Percentiles rank a stretch among this genome's conserved stretches.
These are phyloP conservation scores for Eucalyptus viminalis DNA, from an alignment of 345 rosid genomes.

Conservation along the genomic window DNA sequence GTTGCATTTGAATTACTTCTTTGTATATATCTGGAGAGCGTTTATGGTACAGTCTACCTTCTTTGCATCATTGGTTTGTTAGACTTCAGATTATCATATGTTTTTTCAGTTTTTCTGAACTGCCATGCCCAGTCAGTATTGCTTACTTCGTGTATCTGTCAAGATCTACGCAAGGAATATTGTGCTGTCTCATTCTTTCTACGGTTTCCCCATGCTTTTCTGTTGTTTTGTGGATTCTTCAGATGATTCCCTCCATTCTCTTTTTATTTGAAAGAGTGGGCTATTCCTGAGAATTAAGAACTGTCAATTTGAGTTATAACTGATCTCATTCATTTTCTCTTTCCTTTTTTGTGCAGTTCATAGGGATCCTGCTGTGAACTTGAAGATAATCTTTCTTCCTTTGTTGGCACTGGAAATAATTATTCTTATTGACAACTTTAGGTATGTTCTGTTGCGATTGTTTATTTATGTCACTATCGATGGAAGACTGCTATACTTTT, in stretches of 20 bases:
- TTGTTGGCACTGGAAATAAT: constrained; percentile 61
- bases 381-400: constrained; percentile 92
- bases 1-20: constrained; percentile 92
- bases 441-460: constrained; percentile 20
- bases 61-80: not conserved
- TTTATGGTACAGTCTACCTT: constrained; percentile 31
- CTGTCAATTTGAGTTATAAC: not conserved
- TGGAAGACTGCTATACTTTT: not conserved
- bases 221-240: not conserved
- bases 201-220: not conserved
- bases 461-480: not conserved
- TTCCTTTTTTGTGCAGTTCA: constrained; percentile 19
- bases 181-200: not conserved
- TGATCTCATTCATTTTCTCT: not conserved
- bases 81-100: not conserved
- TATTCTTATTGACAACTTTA: constrained; percentile 82
- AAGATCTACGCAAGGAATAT: not conserved
- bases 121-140: not conserved
- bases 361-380: constrained; percentile 50
- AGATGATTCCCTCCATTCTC: not conserved
- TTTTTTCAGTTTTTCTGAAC: not conserved
- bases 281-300: not conserved
- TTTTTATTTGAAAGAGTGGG: not conserved
- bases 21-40: constrained; percentile 88
- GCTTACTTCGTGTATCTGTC: not conserved